These are phyloP conservation scores for Cicer cuneatum DNA, from an alignment of 306 rosid species.

Conservation along the genomic window DNA sequence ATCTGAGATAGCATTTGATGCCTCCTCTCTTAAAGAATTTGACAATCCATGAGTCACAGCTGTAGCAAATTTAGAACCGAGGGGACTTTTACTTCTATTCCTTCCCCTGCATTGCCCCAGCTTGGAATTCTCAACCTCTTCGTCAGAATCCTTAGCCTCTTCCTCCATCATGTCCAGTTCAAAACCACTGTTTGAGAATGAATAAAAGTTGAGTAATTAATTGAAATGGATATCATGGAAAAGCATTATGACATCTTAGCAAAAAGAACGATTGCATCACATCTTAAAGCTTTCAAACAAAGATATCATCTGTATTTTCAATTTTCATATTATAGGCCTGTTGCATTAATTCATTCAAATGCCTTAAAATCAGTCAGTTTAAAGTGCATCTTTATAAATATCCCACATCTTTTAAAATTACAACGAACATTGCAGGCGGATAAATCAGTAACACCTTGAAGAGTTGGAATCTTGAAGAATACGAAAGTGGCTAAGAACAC, in stretches of 20 bases:
- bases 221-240: slow-evolving; percentile 5
- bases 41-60: slow-evolving; percentile 44
- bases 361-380: slow-evolving; percentile 1
- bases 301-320: slow-evolving; percentile 21
- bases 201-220: slow-evolving; percentile 38
- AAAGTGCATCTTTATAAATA: slow-evolving; percentile 1
- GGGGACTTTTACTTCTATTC: slow-evolving; percentile 54
- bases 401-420: background rate
- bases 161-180: slow-evolving; percentile 74
- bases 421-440: slow-evolving; percentile 8
- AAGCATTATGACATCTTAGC: slow-evolving; percentile 12
- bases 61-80: slow-evolving; percentile 44
- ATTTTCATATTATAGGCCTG: slow-evolving; percentile 21
- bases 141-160: slow-evolving; percentile 97
- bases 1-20: slow-evolving; percentile 42
- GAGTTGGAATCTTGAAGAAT: slow-evolving; percentile 13
- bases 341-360: slow-evolving; percentile 19
- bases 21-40: slow-evolving; percentile 44
- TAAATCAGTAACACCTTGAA: background rate
- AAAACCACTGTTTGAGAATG: slow-evolving; percentile 70
- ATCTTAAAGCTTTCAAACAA: slow-evolving; percentile 19
- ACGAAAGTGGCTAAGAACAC: background rate
- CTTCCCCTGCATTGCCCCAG: slow-evolving; percentile 52
- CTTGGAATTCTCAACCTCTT: slow-evolving; percentile 61
- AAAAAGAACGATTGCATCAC: background rate